Base-by-base conservation (phyloP, 2,329 filamentous ascomycete genomes). In the Cyanodermella asteris region DNA sequence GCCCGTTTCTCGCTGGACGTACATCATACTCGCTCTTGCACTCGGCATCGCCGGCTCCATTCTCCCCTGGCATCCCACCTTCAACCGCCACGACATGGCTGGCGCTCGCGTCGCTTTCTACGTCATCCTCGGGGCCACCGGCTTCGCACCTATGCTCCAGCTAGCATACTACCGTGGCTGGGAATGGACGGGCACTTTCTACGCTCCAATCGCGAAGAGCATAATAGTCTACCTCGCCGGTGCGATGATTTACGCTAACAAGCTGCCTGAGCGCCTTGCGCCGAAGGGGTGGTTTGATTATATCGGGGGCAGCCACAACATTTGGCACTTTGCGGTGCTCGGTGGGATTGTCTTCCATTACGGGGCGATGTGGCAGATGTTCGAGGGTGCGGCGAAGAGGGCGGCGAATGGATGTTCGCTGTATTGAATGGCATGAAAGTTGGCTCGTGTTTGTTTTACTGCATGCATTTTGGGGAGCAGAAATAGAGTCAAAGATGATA, bases 301-400 rank as follows among this genome's bases (percentile, higher is more conserved):
- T 45, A 62, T 90, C 20, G 87, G 87, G 19, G 82, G 80, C 22
- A 90, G 78, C 46, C 87, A 97, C 52, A 97, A 97, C 48, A 69
- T 97, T 30, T 97, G 87, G 87, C 87, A 97, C 49, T 51, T 91
- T 17, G 87, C 87, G 6, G 87, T 97, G 7, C 56, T 97, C 15
- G 80, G 82, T 10, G 87, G 87, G 7, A 97, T 97, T 29, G 50
- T 94, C n/a, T 94, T 91, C 46, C 87, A 97, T 49, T 97, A 94
- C 51, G 62, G 64, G 13, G 87, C 87, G 11, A 93, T 97, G 84
- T 77, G 93, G 48, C 66, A 81, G 28, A 87, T 97, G 49, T 97
- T 97, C 42, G n/a, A n/a, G n/a, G n/a, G n/a, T n/a, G n/a, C n/a
- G n/a, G n/a, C n/a, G n/a, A n/a, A n/a, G n/a, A n/a, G n/a, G n/a